phyloP scores from a whole-genome alignment of 1,139 yeast genomes.

The Candida neerlandica region DNA sequence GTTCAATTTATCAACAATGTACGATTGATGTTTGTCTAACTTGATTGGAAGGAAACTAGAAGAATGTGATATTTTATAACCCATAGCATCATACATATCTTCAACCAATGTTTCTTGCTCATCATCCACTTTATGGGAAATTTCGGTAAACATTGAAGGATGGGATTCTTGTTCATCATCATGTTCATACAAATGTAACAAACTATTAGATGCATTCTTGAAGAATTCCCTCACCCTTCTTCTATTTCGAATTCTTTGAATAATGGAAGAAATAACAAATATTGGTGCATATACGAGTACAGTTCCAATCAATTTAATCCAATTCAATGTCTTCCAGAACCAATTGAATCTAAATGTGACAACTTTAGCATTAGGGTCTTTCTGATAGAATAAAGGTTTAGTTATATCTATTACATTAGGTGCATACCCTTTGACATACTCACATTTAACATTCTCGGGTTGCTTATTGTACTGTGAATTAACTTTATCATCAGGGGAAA shows the following conservation, averaged over 20 bases:
- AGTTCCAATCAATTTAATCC: constrained; percentile 47
- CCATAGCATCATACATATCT: constrained; percentile 61
- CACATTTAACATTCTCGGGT: constrained; percentile 42
- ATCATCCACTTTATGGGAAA: constrained; percentile 41
- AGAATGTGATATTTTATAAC: constrained; percentile 36
- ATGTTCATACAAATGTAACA: constrained; percentile 33
- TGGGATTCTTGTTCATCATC: constrained; percentile 10
- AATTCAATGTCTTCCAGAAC: constrained; percentile 40
- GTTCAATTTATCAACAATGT: constrained; percentile 61
- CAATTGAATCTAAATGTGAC: constrained; percentile 10
- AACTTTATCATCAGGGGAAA: constrained; percentile 67
- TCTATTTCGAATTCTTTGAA: constrained; percentile 42
- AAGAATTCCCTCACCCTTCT: constrained; percentile 34
- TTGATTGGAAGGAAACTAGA: constrained; percentile 38
- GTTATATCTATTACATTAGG: constrained; percentile 55
- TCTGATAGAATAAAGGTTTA: constrained; percentile 26
- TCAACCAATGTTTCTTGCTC: constrained; percentile 61
- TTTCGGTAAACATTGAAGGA: constrained; percentile 15
- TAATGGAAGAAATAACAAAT: constrained; percentile 44
- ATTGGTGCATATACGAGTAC: constrained; percentile 54
- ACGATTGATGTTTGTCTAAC: constrained; percentile 46
- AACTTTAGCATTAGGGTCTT: not conserved
- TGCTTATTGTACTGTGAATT: constrained; percentile 40
- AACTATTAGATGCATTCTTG: constrained; percentile 29
- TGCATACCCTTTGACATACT: constrained; percentile 51